Conservation (phyloP, 176 grass and related monocot genomes). For the Stipa capillata region DNA sequence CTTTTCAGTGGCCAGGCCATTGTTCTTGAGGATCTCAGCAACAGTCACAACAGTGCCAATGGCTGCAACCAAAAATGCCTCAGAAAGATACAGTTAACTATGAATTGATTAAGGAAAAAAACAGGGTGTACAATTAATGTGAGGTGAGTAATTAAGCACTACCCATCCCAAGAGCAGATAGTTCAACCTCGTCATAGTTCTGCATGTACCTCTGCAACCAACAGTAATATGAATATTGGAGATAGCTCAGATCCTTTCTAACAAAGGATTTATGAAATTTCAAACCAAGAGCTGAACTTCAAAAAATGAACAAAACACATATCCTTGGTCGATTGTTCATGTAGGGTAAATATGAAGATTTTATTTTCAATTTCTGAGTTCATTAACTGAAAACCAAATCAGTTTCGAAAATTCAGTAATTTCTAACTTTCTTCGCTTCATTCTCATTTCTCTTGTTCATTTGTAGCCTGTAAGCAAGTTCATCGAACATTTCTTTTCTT, state of each 20-base stretch:
- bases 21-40: constrained; percentile 91
- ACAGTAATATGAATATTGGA: background rate
- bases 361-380: no score
- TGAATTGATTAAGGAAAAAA: background rate
- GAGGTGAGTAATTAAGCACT: constrained; percentile 3
- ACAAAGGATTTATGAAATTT: no score
- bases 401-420: no score
- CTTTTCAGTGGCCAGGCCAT: constrained; percentile 70
- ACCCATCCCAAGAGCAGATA: constrained; percentile 88
- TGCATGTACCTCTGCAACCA: constrained; percentile 75
- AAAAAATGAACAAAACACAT: no score
- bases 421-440: background rate
- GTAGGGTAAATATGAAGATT: background rate
- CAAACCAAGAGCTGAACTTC: no score
- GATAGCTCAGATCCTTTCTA: no score
- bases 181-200: constrained; percentile 75
- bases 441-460: background rate
- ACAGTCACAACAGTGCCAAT: constrained; percentile 89
- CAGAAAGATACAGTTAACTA: background rate
- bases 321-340: background rate
- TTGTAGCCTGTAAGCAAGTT: background rate
- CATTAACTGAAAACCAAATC: background rate
- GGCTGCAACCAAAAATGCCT: constrained; percentile 28
- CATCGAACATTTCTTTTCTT: background rate
- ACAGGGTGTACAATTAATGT: background rate